Conservation (phyloP, 257 asterid species). For the Primulina tabacum region DNA sequence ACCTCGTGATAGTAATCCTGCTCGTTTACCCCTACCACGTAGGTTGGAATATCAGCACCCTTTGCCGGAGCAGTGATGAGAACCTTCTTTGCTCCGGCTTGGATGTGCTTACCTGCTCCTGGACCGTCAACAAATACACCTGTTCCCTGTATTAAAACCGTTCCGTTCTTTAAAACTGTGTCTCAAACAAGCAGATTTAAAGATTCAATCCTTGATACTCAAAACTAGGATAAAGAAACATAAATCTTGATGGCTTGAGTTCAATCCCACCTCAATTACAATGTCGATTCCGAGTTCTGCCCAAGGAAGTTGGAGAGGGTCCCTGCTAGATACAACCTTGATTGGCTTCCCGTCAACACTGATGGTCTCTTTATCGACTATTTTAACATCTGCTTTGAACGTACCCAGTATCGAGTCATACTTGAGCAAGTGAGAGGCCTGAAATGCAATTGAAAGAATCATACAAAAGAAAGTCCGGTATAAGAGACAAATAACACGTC, state of each 20-base stretch:
- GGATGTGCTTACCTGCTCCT: constrained; percentile 96
- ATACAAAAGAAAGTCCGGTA: neutral
- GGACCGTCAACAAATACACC: constrained; percentile 97
- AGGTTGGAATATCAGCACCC: constrained; percentile 93
- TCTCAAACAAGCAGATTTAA: neutral
- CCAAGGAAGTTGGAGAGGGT: constrained; percentile 95
- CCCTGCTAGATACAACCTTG: constrained; percentile 79
- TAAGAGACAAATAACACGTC: neutral
- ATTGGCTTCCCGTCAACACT: constrained; percentile 82
- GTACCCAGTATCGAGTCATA: constrained; percentile 92
- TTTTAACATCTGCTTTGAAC: constrained; percentile 82
- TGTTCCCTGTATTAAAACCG: constrained; percentile 55
- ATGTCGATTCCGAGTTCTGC: constrained; percentile 90
- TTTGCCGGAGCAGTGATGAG: constrained; percentile 95
- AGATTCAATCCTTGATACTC: neutral
- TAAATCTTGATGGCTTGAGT: neutral
- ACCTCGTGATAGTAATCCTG: constrained; percentile 73
- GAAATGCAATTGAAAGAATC: constrained; percentile 2
- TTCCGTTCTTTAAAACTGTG: neutral
- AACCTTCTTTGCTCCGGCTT: constrained; percentile 97
- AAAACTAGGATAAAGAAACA: neutral
- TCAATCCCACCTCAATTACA: constrained; percentile 65
- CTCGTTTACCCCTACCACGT: constrained; percentile 86
- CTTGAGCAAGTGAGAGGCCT: constrained; percentile 92
- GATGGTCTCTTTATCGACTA: constrained; percentile 74